Base-by-base conservation (phyloP, 2,329 filamentous ascomycete genomes). In the Talaromyces sp. region DNA sequence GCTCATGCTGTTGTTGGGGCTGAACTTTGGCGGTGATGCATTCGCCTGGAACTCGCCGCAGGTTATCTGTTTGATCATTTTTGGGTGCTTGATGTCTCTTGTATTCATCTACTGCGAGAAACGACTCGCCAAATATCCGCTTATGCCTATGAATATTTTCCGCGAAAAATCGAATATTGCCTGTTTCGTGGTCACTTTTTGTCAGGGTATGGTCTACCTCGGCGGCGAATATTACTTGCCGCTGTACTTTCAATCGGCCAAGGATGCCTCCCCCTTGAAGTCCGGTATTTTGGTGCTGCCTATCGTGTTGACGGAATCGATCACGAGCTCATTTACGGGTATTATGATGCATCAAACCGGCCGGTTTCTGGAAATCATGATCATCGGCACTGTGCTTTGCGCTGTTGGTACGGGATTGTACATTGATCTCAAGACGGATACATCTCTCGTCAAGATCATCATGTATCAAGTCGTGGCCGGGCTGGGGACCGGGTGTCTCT, bases 191-290 rank as follows among this genome's bases (percentile, higher is more conserved):
- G 79, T 84, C 1, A 75, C 75, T 3, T 82, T 82, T 69, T 75
- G 77, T 16, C 82, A 85, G 68, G 79, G 79, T 14, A 82, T 83
- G 68, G 81, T 78, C 39, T 90, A 89, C 74, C 88, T 90, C 47
- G 85, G 83, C 0, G 82, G 82, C 1, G 85, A 87, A 59, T 93
- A 91, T 75, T 93, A 90, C 70, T 79, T 92, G 31, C 90, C 90
- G 0, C 81, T 92, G 0, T 93, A 89, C 76, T 88, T 91, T 62
- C 90, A 93, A 73, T 84, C 87, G 2, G 89, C 88, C 0, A 82
- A 88, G 2, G 82, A 83, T 60, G 85, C 85, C 1, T 82, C 82
- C 0, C 87, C 88, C 0, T 77, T 90, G 39, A 79, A 80, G n/a
- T 90, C 87, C 0, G 83, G 82, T 70, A 69, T 73, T 0, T 82